These are phyloP conservation scores for Apiospora sp. DNA, from an alignment of 2,329 filamentous ascomycete species.

Conservation along the genomic window DNA sequence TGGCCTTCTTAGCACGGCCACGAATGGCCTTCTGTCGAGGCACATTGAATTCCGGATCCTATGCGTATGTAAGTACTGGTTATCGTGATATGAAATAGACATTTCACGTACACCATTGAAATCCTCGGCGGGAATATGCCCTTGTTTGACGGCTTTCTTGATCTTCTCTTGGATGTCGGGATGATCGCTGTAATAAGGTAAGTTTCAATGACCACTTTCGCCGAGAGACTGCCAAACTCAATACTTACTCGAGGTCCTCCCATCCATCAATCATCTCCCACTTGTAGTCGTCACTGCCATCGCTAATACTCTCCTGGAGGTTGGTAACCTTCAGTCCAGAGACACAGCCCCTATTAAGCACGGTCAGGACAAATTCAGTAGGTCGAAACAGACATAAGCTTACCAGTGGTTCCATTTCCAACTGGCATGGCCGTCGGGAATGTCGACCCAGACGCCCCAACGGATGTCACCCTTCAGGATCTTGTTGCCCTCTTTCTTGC, in stretches of 20 bases:
- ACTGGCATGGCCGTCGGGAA: slow-evolving; percentile 63
- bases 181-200: slow-evolving; percentile 47
- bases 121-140: slow-evolving; percentile 84
- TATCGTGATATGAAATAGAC: slow-evolving; percentile 27
- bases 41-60: slow-evolving; percentile 80
- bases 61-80: slow-evolving; percentile 26
- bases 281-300: slow-evolving; percentile 59
- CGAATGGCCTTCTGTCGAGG: slow-evolving; percentile 73
- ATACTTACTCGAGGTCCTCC: slow-evolving; percentile 70
- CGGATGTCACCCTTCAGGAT: slow-evolving; percentile 82
- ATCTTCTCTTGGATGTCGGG: slow-evolving; percentile 77
- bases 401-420: slow-evolving; percentile 91
- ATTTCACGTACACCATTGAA: slow-evolving; percentile 80
- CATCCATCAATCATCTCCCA: slow-evolving; percentile 79
- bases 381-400: slow-evolving; percentile 40
- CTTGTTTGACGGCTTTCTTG: slow-evolving; percentile 73
- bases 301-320: slow-evolving; percentile 64
- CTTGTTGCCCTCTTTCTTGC: slow-evolving; percentile 75
- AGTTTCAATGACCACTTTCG: slow-evolving; percentile 25
- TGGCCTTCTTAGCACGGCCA: slow-evolving; percentile 46
- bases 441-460: slow-evolving; percentile 75
- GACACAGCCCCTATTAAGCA: slow-evolving; percentile 77
- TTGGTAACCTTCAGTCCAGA: slow-evolving; percentile 78
- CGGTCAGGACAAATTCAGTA: background rate
- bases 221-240: background rate